Evolutionary conservation across 176 grass and related monocot species (phyloP).

Genomic region (Musa itinerans): DNA sequence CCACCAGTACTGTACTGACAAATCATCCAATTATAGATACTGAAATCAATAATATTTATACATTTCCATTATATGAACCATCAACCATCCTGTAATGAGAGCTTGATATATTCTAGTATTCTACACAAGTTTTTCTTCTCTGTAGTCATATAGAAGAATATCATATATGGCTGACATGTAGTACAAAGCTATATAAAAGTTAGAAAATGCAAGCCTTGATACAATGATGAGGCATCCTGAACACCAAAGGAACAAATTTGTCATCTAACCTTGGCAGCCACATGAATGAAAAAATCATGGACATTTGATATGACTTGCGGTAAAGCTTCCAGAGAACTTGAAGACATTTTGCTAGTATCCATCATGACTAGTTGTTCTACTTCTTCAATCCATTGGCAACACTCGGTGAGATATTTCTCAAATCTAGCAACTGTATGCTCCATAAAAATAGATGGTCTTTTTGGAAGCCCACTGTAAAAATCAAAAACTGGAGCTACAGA

Average conservation of each 20-base stretch:
- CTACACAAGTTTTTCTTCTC: not conserved
- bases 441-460: constrained; percentile 57
- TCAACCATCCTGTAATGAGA: not conserved
- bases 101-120: not conserved
- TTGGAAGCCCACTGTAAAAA: constrained; percentile 43
- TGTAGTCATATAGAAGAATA: not conserved
- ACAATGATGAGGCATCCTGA: not conserved
- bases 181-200: not conserved
- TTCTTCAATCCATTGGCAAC: constrained; percentile 52
- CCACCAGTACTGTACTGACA: not conserved
- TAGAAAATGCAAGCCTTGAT: not conserved
- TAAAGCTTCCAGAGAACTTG: constrained; percentile 42
- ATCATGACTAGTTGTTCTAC: constrained; percentile 62
- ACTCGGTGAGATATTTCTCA: constrained; percentile 50
- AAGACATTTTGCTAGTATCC: constrained; percentile 37
- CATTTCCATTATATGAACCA: not conserved
- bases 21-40: not conserved
- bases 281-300: constrained; percentile 79
- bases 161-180: not conserved
- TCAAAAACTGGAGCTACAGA: constrained; percentile 26
- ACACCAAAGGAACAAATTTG: not conserved
- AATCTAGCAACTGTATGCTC: constrained; percentile 51
- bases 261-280: constrained; percentile 68
- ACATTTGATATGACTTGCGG: constrained; percentile 67
- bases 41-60: not conserved